Evolutionary conservation across 108 stramenopile species (phyloP).

Genomic region (Thalassiosira profunda): DNA sequence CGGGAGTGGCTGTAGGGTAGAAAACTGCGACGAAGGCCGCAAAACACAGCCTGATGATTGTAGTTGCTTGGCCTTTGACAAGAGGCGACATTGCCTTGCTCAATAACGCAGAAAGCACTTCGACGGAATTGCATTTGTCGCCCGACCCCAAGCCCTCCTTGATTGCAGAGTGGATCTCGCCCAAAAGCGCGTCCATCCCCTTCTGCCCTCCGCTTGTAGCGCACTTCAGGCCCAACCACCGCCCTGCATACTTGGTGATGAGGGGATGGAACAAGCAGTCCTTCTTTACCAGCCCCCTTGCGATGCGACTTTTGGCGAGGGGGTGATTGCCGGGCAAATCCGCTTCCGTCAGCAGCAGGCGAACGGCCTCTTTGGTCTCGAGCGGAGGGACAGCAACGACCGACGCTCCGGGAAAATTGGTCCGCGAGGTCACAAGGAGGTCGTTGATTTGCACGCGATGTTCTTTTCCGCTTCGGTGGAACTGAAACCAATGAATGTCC

Average conservation of each 20-base stretch:
- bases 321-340: conserved; percentile 57
- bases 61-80: conserved; percentile 71
- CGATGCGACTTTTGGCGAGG: conserved; percentile 53
- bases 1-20: conserved; percentile 59
- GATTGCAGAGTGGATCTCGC: conserved; percentile 38
- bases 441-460: conserved; percentile 51
- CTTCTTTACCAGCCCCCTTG: conserved; percentile 55
- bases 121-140: conserved; percentile 17
- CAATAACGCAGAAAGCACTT: conserved; percentile 79
- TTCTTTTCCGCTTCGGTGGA: conserved; percentile 39
- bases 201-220: conserved; percentile 71
- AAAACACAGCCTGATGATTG: conserved; percentile 75
- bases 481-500: conserved; percentile 82
- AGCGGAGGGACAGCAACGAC: conserved; percentile 74
- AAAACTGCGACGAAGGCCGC: conserved; percentile 72
- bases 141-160: conserved; percentile 26
- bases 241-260: conserved; percentile 77
- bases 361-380: conserved; percentile 62
- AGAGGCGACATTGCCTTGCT: conserved; percentile 71
- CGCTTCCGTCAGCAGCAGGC: conserved; percentile 66
- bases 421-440: conserved; percentile 62
- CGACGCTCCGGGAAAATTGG: conserved; percentile 50
- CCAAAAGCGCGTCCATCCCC: conserved; percentile 66
- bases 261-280: conserved; percentile 78
- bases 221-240: conserved; percentile 78